Conservation (phyloP, 1,284 basidiomycete species). For the Cryptococcus floricola region DNA sequence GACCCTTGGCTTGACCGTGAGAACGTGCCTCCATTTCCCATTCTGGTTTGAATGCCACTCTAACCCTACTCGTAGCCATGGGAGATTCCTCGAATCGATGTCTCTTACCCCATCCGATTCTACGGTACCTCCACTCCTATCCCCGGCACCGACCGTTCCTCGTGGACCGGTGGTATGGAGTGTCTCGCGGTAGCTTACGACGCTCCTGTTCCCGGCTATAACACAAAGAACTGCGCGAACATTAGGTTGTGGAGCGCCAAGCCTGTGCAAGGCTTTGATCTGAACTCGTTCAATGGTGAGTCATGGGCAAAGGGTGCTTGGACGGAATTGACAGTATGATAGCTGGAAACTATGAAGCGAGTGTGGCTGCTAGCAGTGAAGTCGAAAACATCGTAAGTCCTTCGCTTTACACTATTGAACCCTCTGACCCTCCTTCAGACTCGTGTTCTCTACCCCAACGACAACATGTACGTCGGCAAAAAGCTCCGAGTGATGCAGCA, state of each 20-base stretch:
- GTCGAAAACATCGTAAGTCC: constrained; percentile 68
- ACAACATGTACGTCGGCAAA: constrained; percentile 61
- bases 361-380: constrained; percentile 77
- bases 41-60: neutral
- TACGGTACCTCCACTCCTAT: constrained; percentile 73
- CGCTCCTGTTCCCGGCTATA: constrained; percentile 77
- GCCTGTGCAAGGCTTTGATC: constrained; percentile 85
- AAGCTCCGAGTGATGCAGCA: constrained; percentile 90
- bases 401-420: neutral
- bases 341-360: constrained; percentile 82
- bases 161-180: constrained; percentile 86
- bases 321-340: neutral
- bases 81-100: constrained; percentile 83
- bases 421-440: constrained; percentile 50
- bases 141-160: constrained; percentile 58
- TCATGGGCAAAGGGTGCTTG: neutral
- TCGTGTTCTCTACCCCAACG: constrained; percentile 66
- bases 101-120: constrained; percentile 67
- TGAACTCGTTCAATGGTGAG: constrained; percentile 82
- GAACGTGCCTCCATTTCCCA: constrained; percentile 53
- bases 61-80: constrained; percentile 48
- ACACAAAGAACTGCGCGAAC: constrained; percentile 52
- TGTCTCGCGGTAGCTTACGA: constrained; percentile 87
- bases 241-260: constrained; percentile 61
- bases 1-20: constrained; percentile 87